Evolutionary conservation across 306 rosid genomes (phyloP).

Genomic region (Alnus rubra): DNA sequence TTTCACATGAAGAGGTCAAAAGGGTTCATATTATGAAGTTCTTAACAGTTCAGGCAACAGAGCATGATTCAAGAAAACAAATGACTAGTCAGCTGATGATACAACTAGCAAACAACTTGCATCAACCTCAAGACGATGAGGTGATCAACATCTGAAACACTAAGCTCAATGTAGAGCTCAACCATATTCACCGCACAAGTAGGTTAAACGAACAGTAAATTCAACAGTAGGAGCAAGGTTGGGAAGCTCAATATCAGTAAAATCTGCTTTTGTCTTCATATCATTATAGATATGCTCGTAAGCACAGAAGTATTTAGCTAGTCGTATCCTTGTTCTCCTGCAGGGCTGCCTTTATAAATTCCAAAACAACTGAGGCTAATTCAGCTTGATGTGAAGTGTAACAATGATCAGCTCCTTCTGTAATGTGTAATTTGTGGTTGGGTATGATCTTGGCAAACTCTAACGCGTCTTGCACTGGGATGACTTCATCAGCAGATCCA

Average conservation of each 20-base stretch:
- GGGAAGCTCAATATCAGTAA: background rate
- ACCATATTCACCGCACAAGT: background rate
- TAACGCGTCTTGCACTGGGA: constrained; percentile 62
- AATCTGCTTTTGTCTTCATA: background rate
- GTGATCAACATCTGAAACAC: background rate
- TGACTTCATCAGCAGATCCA: constrained; percentile 54
- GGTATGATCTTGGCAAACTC: constrained; percentile 71
- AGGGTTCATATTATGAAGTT: background rate
- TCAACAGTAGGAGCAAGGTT: background rate
- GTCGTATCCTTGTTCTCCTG: constrained; percentile 34
- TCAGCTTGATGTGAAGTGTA: constrained; percentile 55
- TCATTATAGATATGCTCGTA: constrained; percentile 2
- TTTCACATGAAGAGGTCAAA: background rate
- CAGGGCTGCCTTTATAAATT: constrained; percentile 51
- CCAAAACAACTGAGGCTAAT: constrained; percentile 45
- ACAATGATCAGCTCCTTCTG: constrained; percentile 68
- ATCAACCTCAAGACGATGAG: no score
- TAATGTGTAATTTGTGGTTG: constrained; percentile 58
- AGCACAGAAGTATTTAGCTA: constrained; percentile 30
- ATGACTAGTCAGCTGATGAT: no score
- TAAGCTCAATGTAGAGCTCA: background rate
- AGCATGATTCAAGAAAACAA: no score
- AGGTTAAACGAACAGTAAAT: background rate
- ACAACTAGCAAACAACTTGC: no score
- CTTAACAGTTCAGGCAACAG: background rate